phyloP scores from a whole-genome alignment of 495 filamentous ascomycete genomes.

The Penicillium verhagenii region DNA sequence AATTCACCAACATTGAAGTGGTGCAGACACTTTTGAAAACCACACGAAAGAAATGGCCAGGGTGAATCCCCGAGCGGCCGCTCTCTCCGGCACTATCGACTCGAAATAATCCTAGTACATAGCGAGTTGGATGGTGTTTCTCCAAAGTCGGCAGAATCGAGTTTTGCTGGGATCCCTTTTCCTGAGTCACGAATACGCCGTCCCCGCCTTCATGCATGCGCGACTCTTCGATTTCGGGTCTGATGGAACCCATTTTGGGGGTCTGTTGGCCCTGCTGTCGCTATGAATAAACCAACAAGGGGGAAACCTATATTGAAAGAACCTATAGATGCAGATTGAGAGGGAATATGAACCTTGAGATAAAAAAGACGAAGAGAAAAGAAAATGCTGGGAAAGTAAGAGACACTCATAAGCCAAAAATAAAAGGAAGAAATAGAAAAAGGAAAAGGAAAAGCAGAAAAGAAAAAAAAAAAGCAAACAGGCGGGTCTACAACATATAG shows the following conservation, averaged over 20 bases:
- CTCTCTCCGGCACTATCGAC: constrained; percentile 64
- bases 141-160: constrained; percentile 31
- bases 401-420: no score
- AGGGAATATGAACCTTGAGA: neutral
- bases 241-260: constrained; percentile 20
- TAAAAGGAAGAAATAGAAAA: no score
- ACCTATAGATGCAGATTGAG: neutral
- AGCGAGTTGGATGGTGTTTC: constrained; percentile 18
- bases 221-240: constrained; percentile 6
- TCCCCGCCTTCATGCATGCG: constrained; percentile 1
- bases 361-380: no score
- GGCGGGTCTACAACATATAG: neutral
- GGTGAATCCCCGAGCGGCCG: constrained; percentile 61
- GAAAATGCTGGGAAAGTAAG: no score
- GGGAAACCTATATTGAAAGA: neutral
- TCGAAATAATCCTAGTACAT: constrained; percentile 32
- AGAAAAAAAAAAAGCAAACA: constrained; percentile 1
- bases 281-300: neutral
- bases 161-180: constrained; percentile 14
- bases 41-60: constrained; percentile 57
- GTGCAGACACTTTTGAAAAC: constrained; percentile 58
- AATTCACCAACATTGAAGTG: constrained; percentile 56
- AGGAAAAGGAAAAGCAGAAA: neutral
- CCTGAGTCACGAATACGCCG: constrained; percentile 3
- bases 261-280: neutral